Percentiles rank a stretch among this genome's conserved stretches.
These are phyloP conservation scores for Arachis stenosperma DNA, from an alignment of 306 rosid species.

Conservation along the genomic window DNA sequence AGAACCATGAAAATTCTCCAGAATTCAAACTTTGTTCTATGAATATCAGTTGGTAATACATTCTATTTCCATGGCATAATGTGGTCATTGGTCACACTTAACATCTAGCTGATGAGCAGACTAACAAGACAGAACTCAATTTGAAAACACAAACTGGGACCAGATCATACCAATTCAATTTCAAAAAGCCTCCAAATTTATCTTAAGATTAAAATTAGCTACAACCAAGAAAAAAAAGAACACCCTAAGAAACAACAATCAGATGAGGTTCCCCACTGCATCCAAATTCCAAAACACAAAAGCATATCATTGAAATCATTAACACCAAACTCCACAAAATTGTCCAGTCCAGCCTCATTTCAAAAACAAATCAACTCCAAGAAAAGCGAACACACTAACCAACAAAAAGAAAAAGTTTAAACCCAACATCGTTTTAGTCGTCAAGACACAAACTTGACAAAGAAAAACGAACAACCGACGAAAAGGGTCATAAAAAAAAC, in stretches of 20 bases:
- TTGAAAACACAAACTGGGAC: conserved; percentile 16
- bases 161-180: conserved; percentile 30
- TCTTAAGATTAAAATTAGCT: conserved; percentile 33
- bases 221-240: conserved; percentile 7
- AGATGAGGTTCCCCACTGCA: neutral
- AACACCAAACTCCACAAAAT: conserved; percentile 13
- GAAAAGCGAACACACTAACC: conserved; percentile 9
- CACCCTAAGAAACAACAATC: conserved; percentile 7
- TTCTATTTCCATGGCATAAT: neutral
- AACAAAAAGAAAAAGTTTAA: conserved; percentile 24
- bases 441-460: conserved; percentile 27
- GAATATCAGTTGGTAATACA: neutral
- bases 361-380: conserved; percentile 2
- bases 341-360: neutral
- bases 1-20: neutral
- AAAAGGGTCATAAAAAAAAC: neutral
- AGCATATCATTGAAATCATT: neutral
- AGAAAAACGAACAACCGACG: neutral
- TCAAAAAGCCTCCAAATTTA: neutral
- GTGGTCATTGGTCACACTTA: neutral
- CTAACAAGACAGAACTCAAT: conserved; percentile 22
- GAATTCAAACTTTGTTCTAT: neutral
- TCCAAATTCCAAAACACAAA: conserved; percentile 24
- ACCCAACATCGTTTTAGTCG: neutral
- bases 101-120: conserved; percentile 23